phyloP scores from a whole-genome alignment of 805 yeast species.

The Spathaspora passalidarum region DNA sequence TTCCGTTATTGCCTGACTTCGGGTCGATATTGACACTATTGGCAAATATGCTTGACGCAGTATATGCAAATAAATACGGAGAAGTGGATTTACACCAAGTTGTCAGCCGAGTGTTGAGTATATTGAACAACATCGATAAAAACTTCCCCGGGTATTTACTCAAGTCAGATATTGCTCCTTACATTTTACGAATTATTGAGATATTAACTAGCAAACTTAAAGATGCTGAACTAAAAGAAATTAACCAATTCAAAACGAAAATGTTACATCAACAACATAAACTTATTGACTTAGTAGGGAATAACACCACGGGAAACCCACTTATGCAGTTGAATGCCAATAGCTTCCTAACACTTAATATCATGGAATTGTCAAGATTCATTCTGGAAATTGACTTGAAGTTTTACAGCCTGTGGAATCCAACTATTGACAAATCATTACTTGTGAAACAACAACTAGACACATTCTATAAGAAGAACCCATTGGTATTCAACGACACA shows the following conservation, averaged over 20 bases:
- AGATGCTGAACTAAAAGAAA: conserved; percentile 20
- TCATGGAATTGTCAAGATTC: conserved; percentile 56
- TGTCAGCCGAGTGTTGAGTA: conserved; percentile 49
- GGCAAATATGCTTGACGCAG: not conserved
- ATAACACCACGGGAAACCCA: conserved; percentile 16
- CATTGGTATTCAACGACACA: conserved; percentile 65
- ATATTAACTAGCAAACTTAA: conserved; percentile 23
- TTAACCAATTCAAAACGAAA: conserved; percentile 50
- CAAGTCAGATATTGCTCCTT: conserved; percentile 57
- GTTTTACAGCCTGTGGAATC: conserved; percentile 72
- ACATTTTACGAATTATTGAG: conserved; percentile 52
- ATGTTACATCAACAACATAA: conserved; percentile 50
- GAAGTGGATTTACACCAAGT: conserved; percentile 23
- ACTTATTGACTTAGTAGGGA: conserved; percentile 22
- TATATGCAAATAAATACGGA: conserved; percentile 14
- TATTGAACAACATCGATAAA: conserved; percentile 54
- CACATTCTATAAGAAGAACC: conserved; percentile 54
- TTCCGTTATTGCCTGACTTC: conserved; percentile 37
- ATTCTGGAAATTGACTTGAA: conserved; percentile 65
- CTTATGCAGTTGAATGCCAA: conserved; percentile 34
- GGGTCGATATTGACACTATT: conserved; percentile 23
- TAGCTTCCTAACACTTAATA: conserved; percentile 52
- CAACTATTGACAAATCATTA: conserved; percentile 72
- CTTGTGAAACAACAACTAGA: conserved; percentile 28
- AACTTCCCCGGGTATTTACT: conserved; percentile 69